Evolutionary conservation across 768 basidiomycete species (phyloP).

Genomic region (Tubosaeta sp.): DNA sequence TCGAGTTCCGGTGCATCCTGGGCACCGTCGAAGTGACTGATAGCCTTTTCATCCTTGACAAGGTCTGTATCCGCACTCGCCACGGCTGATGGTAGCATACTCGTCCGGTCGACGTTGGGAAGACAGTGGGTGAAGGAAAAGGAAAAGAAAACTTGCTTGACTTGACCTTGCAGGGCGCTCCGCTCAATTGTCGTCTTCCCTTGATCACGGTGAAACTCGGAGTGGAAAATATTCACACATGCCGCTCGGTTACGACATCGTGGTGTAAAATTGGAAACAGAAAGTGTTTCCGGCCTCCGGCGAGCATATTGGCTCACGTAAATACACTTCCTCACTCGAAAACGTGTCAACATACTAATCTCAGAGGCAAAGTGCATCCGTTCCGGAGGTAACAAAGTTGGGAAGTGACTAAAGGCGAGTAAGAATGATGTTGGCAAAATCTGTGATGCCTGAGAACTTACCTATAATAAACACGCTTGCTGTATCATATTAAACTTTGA

Average conservation of each 20-base stretch:
- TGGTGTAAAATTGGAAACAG: too few relatives aligned
- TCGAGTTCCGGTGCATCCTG: slow-evolving; percentile 5
- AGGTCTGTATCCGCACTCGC: slow-evolving; percentile 9
- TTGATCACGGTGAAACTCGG: neutral
- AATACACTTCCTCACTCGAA: neutral
- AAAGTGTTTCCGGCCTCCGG: neutral
- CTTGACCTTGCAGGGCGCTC: neutral
- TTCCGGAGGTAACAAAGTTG: too few relatives aligned
- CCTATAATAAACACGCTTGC: too few relatives aligned
- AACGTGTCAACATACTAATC: neutral
- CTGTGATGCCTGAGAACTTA: too few relatives aligned
- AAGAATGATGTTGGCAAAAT: neutral
- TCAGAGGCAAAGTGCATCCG: neutral
- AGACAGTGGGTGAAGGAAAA: neutral
- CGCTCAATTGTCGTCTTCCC: neutral
- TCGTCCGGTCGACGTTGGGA: neutral
- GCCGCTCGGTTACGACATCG: too few relatives aligned
- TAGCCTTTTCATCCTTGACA: slow-evolving; percentile 12
- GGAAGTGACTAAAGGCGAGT: neutral
- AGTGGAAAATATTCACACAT: too few relatives aligned
- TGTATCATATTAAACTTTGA: too few relatives aligned
- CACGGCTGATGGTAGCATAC: slow-evolving; percentile 16
- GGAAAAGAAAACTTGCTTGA: neutral
- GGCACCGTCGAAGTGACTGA: neutral
- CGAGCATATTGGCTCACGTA: neutral